phyloP scores from a whole-genome alignment of 2,329 filamentous ascomycete species.

The Verticillium alfalfae region DNA sequence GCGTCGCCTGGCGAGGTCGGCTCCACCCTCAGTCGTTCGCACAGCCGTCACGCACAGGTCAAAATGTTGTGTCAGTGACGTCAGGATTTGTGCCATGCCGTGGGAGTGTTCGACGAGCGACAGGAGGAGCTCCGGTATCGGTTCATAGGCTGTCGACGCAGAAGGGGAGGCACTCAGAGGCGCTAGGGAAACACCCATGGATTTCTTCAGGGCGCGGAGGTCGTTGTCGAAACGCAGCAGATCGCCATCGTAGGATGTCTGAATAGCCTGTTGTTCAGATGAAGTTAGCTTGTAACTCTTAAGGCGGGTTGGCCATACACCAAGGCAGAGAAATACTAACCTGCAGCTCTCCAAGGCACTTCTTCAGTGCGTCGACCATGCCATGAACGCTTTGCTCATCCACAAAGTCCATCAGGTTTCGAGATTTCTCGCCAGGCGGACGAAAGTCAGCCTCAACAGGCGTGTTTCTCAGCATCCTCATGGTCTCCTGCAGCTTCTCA shows the following conservation, averaged over 20 bases:
- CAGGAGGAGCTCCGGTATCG: conserved; percentile 50
- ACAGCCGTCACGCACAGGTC: conserved; percentile 90
- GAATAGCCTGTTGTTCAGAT: conserved; percentile 42
- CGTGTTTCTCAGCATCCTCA: conserved; percentile 59
- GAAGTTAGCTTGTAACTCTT: conserved; percentile 10
- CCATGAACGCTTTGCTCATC: conserved; percentile 64
- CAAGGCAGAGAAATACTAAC: conserved; percentile 26
- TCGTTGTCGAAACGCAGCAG: conserved; percentile 71
- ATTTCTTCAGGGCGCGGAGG: conserved; percentile 58
- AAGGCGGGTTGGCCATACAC: not conserved
- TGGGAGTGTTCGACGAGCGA: conserved; percentile 69
- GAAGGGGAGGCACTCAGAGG: conserved; percentile 23
- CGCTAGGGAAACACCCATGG: conserved; percentile 37
- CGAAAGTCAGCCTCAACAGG: conserved; percentile 60
- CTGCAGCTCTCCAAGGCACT: conserved; percentile 66
- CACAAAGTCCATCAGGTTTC: conserved; percentile 69
- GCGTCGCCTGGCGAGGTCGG: conserved; percentile 61
- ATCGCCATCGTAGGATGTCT: conserved; percentile 71
- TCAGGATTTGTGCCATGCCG: conserved; percentile 74
- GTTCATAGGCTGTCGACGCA: conserved; percentile 27
- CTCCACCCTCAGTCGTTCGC: conserved; percentile 79
- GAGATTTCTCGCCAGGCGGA: conserved; percentile 50
- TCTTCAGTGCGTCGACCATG: conserved; percentile 62
- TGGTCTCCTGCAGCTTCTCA: conserved; percentile 57
- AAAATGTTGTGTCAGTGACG: conserved; percentile 80